Evolutionary conservation across 202 grass and related monocot genomes (phyloP).

Genomic region (Dendrocalamus latiflorus): DNA sequence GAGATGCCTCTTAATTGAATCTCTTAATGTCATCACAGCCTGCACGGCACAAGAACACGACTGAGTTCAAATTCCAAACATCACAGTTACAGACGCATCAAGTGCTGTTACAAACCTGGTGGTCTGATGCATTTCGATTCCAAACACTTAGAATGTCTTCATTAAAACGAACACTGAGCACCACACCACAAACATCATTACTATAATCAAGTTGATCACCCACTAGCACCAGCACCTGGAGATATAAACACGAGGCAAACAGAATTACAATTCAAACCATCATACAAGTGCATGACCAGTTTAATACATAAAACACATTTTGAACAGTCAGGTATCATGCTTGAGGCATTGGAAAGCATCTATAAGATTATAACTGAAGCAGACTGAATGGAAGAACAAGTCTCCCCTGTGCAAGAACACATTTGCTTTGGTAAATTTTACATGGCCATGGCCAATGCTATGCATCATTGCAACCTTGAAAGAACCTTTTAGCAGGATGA

Average conservation of each 20-base stretch:
- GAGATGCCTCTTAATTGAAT: conserved; percentile 92
- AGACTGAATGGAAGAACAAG: not conserved
- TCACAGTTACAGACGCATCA: not conserved
- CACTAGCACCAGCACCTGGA: conserved; percentile 83
- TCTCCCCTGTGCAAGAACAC: not conserved
- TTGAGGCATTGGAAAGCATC: not conserved
- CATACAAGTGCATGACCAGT: not conserved
- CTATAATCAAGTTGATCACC: conserved; percentile 94
- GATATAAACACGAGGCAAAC: conserved; percentile 3
- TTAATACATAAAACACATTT: not conserved
- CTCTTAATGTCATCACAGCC: conserved; percentile 86
- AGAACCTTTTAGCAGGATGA: not conserved
- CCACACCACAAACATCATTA: conserved; percentile 84
- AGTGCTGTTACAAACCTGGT: conserved; percentile 53
- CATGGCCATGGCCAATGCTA: not conserved
- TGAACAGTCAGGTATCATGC: not conserved
- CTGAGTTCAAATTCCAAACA: not conserved
- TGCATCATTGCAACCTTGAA: not conserved
- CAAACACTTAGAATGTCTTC: conserved; percentile 98
- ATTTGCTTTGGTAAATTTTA: not conserved
- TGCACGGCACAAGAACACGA: conserved; percentile 21
- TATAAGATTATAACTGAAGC: not conserved
- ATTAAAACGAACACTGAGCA: conserved; percentile 84
- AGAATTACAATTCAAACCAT: not conserved
- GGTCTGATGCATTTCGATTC: conserved; percentile 86